Conservation (phyloP, 2,329 filamentous ascomycete species). For the Apiospora hydei region DNA sequence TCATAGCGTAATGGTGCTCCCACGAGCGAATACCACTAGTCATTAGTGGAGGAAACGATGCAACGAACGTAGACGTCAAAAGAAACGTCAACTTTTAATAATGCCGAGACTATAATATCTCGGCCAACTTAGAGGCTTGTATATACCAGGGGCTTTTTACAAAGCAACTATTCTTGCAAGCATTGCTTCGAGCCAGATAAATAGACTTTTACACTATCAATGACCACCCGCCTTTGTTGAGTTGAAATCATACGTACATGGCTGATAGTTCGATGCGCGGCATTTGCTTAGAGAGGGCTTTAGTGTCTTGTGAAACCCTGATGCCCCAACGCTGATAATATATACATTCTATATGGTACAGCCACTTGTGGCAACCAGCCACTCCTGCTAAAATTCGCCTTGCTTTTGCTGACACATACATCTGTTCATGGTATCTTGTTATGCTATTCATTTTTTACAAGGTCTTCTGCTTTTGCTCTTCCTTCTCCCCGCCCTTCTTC, state of each 20-base stretch:
- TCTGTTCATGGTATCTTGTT: background rate
- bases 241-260: background rate
- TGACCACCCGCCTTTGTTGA: background rate
- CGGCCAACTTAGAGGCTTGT: slow-evolving; percentile 18
- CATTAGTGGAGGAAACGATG: slow-evolving; percentile 12
- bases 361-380: background rate
- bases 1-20: background rate
- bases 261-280: background rate
- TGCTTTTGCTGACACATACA: background rate
- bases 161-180: slow-evolving; percentile 17
- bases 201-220: slow-evolving; percentile 8
- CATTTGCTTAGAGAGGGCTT: background rate
- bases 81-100: slow-evolving; percentile 18
- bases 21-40: background rate
- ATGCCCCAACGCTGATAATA: background rate
- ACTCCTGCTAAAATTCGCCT: background rate
- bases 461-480: slow-evolving; percentile 21
- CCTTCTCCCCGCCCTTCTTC: slow-evolving; percentile 38
- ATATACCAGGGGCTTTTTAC: slow-evolving; percentile 10
- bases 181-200: slow-evolving; percentile 10
- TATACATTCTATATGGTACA: background rate
- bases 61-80: slow-evolving; percentile 18
- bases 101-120: slow-evolving; percentile 13
- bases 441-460: background rate
- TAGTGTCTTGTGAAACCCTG: too few species aligned